Evolutionary conservation across 2,329 filamentous ascomycete species (phyloP).

Genomic region (Coleophoma crateriformis): DNA sequence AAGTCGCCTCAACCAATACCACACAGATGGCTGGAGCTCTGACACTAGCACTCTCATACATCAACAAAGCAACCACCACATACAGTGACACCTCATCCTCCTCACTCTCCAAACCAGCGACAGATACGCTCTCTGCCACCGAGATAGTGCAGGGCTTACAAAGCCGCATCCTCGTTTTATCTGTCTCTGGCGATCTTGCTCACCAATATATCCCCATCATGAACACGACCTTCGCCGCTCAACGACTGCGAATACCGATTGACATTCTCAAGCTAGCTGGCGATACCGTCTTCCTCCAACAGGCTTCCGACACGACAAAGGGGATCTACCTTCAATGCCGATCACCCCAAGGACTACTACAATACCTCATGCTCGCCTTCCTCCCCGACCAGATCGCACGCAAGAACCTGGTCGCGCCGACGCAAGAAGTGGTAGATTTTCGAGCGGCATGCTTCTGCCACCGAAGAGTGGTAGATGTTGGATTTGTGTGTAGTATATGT

Average conservation of each 20-base stretch:
- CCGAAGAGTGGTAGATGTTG: slow-evolving; percentile 80
- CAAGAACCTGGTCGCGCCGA: slow-evolving; percentile 67
- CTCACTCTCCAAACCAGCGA: slow-evolving; percentile 24
- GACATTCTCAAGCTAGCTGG: slow-evolving; percentile 86
- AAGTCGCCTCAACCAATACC: slow-evolving; percentile 64
- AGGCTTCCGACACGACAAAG: slow-evolving; percentile 71
- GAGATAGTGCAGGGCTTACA: slow-evolving; percentile 48
- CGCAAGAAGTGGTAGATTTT: slow-evolving; percentile 86
- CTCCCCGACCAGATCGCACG: slow-evolving; percentile 64
- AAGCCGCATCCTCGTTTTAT: slow-evolving; percentile 82
- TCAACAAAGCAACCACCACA: slow-evolving; percentile 58
- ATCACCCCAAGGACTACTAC: slow-evolving; percentile 68
- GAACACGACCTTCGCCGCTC: slow-evolving; percentile 96
- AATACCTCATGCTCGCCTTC: slow-evolving; percentile 94
- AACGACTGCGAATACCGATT: slow-evolving; percentile 81
- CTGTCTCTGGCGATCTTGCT: slow-evolving; percentile 78
- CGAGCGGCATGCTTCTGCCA: slow-evolving; percentile 98
- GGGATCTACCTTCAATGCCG: slow-evolving; percentile 61
- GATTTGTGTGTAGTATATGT: slow-evolving; percentile 94
- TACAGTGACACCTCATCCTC: slow-evolving; percentile 6
- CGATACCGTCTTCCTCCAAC: slow-evolving; percentile 87
- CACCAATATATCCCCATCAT: slow-evolving; percentile 96
- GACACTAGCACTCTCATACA: slow-evolving; percentile 82
- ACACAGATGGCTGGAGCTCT: slow-evolving; percentile 89
- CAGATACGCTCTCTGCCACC: slow-evolving; percentile 10